Conservation (phyloP, 805 yeast species). For the Candida nemodendra region DNA sequence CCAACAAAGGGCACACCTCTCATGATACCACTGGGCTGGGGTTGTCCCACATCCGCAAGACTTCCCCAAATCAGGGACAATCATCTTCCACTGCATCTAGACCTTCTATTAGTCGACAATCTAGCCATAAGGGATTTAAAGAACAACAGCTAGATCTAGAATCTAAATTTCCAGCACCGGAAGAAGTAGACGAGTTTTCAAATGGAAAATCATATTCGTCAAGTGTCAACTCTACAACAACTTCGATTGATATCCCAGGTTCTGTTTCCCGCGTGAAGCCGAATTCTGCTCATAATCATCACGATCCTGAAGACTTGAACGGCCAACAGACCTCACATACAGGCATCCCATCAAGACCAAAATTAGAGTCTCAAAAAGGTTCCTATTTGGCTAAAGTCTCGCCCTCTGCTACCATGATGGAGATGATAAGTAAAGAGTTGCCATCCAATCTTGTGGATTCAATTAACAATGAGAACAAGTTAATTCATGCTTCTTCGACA, state of each 20-base stretch:
- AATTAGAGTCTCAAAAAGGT: slow-evolving; percentile 8
- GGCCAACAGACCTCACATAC: slow-evolving; percentile 1
- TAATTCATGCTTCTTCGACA: slow-evolving; percentile 19
- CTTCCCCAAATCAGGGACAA: background rate
- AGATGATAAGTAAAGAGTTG: slow-evolving; percentile 27
- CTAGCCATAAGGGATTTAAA: background rate
- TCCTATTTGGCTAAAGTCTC: slow-evolving; percentile 8
- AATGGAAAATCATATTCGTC: slow-evolving; percentile 20
- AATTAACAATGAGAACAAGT: slow-evolving; percentile 28
- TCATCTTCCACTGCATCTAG: background rate
- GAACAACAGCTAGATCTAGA: background rate
- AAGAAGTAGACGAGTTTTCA: slow-evolving; percentile 2
- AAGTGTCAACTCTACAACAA: slow-evolving; percentile 26
- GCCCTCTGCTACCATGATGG: slow-evolving; percentile 17
- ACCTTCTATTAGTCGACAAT: background rate
- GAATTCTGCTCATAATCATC: slow-evolving; percentile 5
- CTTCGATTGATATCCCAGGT: slow-evolving; percentile 32
- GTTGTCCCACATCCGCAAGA: background rate
- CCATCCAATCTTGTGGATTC: slow-evolving; percentile 31
- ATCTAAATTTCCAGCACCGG: background rate
- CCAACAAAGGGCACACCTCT: background rate
- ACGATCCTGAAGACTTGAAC: background rate
- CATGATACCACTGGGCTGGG: background rate
- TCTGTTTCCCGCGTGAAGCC: slow-evolving; percentile 7
- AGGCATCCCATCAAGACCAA: slow-evolving; percentile 5